A percentile compares a stretch with the other conserved stretches of the same genome.
These are phyloP conservation scores for Diaporthe ampelina DNA, from an alignment of 2,329 filamentous ascomycete species.

Conservation along the genomic window DNA sequence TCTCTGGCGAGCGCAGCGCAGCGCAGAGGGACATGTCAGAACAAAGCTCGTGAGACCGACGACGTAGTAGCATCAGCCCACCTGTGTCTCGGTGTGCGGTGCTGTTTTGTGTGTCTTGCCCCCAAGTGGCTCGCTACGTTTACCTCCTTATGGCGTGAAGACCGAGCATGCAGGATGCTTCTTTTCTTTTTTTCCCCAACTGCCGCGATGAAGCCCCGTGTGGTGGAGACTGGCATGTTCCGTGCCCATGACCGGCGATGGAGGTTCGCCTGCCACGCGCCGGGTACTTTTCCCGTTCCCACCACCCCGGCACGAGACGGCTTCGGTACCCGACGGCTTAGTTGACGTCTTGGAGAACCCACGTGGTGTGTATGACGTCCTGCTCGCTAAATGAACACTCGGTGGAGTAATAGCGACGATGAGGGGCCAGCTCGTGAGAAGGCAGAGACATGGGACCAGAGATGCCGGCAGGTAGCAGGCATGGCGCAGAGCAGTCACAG, in stretches of 20 bases:
- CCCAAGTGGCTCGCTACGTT: neutral
- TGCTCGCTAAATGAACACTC: neutral
- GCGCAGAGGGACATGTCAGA: neutral
- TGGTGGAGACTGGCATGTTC: neutral
- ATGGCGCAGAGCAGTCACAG: neutral
- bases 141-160: neutral
- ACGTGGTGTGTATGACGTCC: neutral
- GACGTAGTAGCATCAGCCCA: neutral
- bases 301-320: neutral
- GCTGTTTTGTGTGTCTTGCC: neutral
- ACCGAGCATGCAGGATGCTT: no score
- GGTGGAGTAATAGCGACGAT: neutral
- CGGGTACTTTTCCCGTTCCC: neutral
- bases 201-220: neutral
- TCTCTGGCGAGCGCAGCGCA: no score
- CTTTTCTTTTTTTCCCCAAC: no score
- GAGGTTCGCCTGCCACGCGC: neutral
- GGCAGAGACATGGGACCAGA: neutral
- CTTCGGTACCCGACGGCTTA: no score
- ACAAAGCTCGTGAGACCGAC: neutral
- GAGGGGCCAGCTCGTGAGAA: no score
- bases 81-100: neutral
- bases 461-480: neutral
- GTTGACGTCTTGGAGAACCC: neutral
- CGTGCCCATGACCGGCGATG: neutral